Evolutionary conservation across 2,329 filamentous ascomycete genomes (phyloP).

Genomic region (Hypoxylon rubiginosum): DNA sequence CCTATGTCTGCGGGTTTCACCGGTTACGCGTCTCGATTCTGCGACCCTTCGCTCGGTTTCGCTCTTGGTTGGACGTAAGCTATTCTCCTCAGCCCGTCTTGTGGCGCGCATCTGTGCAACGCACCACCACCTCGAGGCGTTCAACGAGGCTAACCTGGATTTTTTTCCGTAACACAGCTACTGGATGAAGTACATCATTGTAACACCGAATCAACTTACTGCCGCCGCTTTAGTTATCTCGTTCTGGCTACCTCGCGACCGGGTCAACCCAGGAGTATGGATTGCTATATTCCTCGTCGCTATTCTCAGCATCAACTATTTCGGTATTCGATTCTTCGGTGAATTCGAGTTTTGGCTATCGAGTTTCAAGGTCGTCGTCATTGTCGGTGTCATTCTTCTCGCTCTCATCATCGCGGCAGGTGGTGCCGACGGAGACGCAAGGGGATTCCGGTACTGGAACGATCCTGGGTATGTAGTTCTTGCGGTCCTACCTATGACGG

Average conservation of each 20-base stretch:
- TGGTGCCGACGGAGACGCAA: slow-evolving; percentile 72
- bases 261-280: slow-evolving; percentile 82
- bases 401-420: slow-evolving; percentile 74
- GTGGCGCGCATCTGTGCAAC: background rate
- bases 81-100: slow-evolving; percentile 12
- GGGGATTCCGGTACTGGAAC: slow-evolving; percentile 76
- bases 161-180: slow-evolving; percentile 54
- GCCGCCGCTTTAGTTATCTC: slow-evolving; percentile 83
- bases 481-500: slow-evolving; percentile 38
- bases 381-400: slow-evolving; percentile 75
- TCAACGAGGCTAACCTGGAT: slow-evolving; percentile 6
- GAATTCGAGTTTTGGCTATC: slow-evolving; percentile 74
- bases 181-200: slow-evolving; percentile 86
- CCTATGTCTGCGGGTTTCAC: slow-evolving; percentile 84
- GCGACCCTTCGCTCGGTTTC: slow-evolving; percentile 85
- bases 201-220: slow-evolving; percentile 87
- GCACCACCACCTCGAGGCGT: background rate
- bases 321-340: slow-evolving; percentile 77
- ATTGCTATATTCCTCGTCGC: slow-evolving; percentile 77
- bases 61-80: slow-evolving; percentile 78
- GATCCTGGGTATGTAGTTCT: slow-evolving; percentile 64
- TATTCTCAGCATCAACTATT: slow-evolving; percentile 77
- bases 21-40: slow-evolving; percentile 83
- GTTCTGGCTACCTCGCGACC: slow-evolving; percentile 77
- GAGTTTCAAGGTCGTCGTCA: slow-evolving; percentile 77